A percentile compares a stretch with the other conserved stretches of the same genome.
Evolutionary conservation across 106 monocot genomes (phyloP).

Genomic region (Alisma plantagoaquatica): DNA sequence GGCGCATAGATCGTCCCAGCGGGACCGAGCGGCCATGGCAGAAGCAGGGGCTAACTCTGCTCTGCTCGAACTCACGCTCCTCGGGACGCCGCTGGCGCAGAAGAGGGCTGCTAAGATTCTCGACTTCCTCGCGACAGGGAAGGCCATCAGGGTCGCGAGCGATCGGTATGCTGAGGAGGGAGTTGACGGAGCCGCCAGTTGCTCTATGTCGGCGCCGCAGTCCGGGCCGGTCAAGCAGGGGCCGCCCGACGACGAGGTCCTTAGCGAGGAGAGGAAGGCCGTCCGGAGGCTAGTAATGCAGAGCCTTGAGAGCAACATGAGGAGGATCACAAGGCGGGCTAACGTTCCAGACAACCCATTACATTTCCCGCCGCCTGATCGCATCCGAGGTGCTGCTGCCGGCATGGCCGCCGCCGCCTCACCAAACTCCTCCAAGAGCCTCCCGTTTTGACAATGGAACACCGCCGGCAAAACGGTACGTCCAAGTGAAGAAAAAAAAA

Average conservation of each 20-base stretch:
- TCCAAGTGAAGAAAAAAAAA: no score
- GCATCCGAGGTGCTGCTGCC: no score
- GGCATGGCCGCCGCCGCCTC: conserved; percentile 21
- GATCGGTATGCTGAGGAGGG: no score
- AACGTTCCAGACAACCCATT: conserved; percentile 42
- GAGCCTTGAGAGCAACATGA: conserved; percentile 79
- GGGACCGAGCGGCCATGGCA: conserved; percentile 44
- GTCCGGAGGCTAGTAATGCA: conserved; percentile 61
- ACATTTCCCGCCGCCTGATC: conserved; percentile 28
- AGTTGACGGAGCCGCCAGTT: background rate
- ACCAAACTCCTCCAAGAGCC: conserved; percentile 56
- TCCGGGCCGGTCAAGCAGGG: conserved; percentile 15
- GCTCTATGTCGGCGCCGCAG: conserved; percentile 1
- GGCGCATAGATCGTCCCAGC: conserved; percentile 35
- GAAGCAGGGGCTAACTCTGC: conserved; percentile 44
- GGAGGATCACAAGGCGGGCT: conserved; percentile 19
- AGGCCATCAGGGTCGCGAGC: conserved; percentile 55
- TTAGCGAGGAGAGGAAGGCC: conserved; percentile 67
- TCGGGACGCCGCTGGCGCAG: conserved; percentile 73
- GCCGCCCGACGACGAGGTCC: conserved; percentile 4
- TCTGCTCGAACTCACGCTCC: conserved; percentile 60
- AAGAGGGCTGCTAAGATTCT: conserved; percentile 67
- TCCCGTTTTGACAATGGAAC: conserved; percentile 74
- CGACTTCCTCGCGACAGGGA: conserved; percentile 51
- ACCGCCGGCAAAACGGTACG: no score